Evolutionary conservation across 371 early-diverging fungal genomes (phyloP), one percentile per base, ranked within the genome.

Genomic region (Conidiobolus coronatus): DNA sequence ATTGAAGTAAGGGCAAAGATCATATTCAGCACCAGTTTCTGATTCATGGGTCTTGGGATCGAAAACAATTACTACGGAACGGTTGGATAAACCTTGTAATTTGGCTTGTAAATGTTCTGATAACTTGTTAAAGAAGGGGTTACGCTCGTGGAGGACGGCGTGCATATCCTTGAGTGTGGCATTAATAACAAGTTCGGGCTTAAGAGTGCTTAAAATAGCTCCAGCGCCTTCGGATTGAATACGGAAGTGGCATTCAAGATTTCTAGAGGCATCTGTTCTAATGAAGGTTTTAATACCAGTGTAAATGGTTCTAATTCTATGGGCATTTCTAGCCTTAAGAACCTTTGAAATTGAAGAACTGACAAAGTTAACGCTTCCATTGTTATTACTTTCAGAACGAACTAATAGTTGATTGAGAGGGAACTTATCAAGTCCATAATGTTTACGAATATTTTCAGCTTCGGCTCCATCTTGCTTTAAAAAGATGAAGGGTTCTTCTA

Each of bases 231-330:
- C 90, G 45, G 71, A 63, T 22, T 76, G 67, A 15, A 87, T 62
- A 21, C 92, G 74, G 71, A 78, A 86, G 6, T 73, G 63, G 54
- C 76, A 81, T 9, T 59, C 67, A 23, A 65, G 65, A 2, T 51
- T 54, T 22, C 66, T 67, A 40, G 62, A 50, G 33, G 62, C 59
- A 33, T 73, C 73, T 62, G 75, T 79, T 48, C 84, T 75, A 20
- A 75, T 72, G 57, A 94, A 88, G 1, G 79, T 57, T 43, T 75
- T 67, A 41, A 92, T 79, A 33, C 93, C 92, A 0, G 91, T 82
- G 63, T 92, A 86, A 43, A 92, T 85, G 3, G 79, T 64, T 58
- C 69, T 79, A 45, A 90, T 65, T 21, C 75, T 69, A 23, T 57
- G 50, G 34, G 75, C 65, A 46, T 81, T 79, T 1, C 64, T 55